phyloP scores from a whole-genome alignment of 169 alveolate genomes.

The Cryptosporidium ubiquitum region DNA sequence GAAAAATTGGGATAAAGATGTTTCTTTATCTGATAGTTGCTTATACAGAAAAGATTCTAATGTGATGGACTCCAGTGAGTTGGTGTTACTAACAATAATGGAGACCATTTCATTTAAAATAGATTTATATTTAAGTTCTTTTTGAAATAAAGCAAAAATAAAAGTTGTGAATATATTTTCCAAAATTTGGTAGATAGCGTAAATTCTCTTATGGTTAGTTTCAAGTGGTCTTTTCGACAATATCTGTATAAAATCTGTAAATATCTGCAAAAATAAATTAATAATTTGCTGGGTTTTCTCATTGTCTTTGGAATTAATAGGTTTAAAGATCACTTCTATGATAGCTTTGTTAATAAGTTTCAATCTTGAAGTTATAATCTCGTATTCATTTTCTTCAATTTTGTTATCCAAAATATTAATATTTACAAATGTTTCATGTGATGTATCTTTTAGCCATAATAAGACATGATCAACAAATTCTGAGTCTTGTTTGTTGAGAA shows the following conservation, averaged over 20 bases:
- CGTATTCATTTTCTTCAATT: neutral
- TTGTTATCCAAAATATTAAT: neutral
- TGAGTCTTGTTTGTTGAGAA: neutral
- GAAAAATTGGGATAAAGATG: neutral
- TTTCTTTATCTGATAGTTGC: neutral
- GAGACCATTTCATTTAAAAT: neutral
- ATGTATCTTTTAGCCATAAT: neutral
- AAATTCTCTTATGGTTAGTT: neutral
- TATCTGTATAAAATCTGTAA: neutral
- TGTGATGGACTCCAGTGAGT: neutral
- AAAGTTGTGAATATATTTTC: neutral
- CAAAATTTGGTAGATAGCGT: neutral
- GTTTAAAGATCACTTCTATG: neutral
- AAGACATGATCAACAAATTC: neutral
- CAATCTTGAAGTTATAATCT: neutral
- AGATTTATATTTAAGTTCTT: neutral
- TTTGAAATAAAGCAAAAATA: neutral
- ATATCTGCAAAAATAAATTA: neutral
- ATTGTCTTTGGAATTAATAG: neutral
- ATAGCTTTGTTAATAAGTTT: constrained; percentile 9
- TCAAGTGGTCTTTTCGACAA: neutral
- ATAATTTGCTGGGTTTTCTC: neutral
- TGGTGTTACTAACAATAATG: neutral
- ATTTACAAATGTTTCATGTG: constrained; percentile 3
- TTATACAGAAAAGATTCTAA: neutral